Base-by-base conservation (phyloP, 495 filamentous ascomycete genomes). In the Daldinia grandis region DNA sequence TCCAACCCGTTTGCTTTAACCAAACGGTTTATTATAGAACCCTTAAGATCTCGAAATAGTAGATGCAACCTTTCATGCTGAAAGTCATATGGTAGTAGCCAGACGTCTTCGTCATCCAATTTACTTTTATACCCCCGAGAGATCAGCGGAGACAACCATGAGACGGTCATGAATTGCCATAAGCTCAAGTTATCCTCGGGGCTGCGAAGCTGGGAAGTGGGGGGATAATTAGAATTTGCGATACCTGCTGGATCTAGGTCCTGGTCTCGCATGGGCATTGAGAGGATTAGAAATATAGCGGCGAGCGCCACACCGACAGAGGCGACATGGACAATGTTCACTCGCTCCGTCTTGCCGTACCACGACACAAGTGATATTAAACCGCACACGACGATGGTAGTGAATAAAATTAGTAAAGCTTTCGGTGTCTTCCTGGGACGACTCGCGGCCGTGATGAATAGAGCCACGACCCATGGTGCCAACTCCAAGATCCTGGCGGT, bases 141-240 rank as follows among this genome's bases (percentile, higher is more conserved):
- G 44, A 94, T 93, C 28, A 96, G 78, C 0, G 92, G 89, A 3
- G 81, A 81, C 87, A 96, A 89, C 93, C 93, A 96, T 0, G 91
- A 93, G 5, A 96, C 90, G 2, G 87, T 89, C 80, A 93, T 88
- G 74, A 89, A 96, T 73, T 95, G 91, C 90, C 91, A 94, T 1
- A 92, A 81, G 21, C 83, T 90, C 40, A 95, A 75, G 65, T 91
- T 86, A 72, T 96, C 93, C 75, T 96, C 93, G n/a, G 93, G 93
- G 54, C 90, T 95, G 31, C 92, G 87, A 17, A 88, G 82, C 3
- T 86, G 73, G 10, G 79, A 84, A 2, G 85, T 88, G 35, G 93
- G 89, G 30, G 79, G 62, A 15, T 81, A 79, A 35, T 85, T 88
- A 5, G 89, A 81, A 14, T 80, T 76, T 66, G 89, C 87, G 58